Evolutionary conservation across 2,329 filamentous ascomycete genomes (phyloP).

Genomic region (Ustulina deusta): DNA sequence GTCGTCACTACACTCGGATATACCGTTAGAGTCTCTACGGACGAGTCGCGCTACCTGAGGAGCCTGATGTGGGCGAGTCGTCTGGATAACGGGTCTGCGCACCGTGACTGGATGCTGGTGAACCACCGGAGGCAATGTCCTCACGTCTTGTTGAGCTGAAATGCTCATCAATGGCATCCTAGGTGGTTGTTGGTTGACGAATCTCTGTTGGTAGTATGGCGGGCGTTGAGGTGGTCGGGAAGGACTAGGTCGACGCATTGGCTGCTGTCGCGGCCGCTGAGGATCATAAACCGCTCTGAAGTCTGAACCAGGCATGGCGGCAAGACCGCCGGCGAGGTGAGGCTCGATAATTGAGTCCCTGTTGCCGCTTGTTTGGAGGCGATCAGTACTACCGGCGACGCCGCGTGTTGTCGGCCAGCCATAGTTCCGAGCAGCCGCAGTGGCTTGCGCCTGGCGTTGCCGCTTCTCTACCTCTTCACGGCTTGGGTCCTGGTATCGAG

Average conservation of each 20-base stretch:
- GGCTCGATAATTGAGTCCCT: conserved; percentile 45
- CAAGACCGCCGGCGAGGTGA: conserved; percentile 28
- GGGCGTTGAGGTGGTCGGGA: conserved; percentile 12
- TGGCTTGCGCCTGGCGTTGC: conserved; percentile 35
- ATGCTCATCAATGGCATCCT: conserved; percentile 26
- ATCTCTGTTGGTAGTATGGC: conserved; percentile 16
- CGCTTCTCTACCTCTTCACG: conserved; percentile 31
- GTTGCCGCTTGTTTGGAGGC: conserved; percentile 1
- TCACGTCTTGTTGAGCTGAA: neutral
- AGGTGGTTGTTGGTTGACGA: conserved; percentile 31
- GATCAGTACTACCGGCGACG: neutral
- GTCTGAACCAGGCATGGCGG: conserved; percentile 41
- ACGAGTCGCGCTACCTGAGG: conserved; percentile 18
- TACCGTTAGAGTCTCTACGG: conserved; percentile 45
- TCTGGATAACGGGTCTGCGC: conserved; percentile 21
- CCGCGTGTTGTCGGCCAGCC: conserved; percentile 38
- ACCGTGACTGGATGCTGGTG: conserved; percentile 1
- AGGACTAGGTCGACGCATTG: neutral
- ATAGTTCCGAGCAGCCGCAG: conserved; percentile 40
- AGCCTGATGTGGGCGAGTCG: neutral
- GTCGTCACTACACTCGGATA: conserved; percentile 44
- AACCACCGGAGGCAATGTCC: neutral
- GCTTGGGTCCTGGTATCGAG: neutral
- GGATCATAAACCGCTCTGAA: conserved; percentile 39
- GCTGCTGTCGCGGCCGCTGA: conserved; percentile 15